phyloP scores from a whole-genome alignment of 306 rosid species.

The Fagus crenata region DNA sequence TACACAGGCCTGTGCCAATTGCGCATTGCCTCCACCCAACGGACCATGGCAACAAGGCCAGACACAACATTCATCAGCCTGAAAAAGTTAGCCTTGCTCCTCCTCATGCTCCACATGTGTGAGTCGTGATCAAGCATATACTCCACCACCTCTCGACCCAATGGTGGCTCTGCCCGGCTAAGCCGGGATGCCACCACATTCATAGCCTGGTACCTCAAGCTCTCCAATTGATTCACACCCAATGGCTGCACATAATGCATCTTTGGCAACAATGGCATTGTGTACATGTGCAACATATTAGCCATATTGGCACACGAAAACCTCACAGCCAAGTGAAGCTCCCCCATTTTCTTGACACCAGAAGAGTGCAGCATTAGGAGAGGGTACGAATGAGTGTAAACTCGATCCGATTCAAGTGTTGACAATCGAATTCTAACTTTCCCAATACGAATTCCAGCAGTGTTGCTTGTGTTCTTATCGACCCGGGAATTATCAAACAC shows the following conservation, averaged over 20 bases:
- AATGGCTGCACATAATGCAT: constrained; percentile 56
- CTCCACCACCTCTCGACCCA: constrained; percentile 61
- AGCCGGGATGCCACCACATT: constrained; percentile 48
- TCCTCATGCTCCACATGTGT: constrained; percentile 57
- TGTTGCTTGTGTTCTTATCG: constrained; percentile 36
- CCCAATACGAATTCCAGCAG: constrained; percentile 41
- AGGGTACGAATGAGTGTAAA: constrained; percentile 62
- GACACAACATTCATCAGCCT: constrained; percentile 53
- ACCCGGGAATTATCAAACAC: constrained; percentile 57
- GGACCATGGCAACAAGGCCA: constrained; percentile 39
- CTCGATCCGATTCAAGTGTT: constrained; percentile 54
- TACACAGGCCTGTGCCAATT: constrained; percentile 51
- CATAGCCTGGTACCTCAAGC: constrained; percentile 54
- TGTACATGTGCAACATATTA: constrained; percentile 52
- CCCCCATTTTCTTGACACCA: constrained; percentile 69
- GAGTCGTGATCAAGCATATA: constrained; percentile 65
- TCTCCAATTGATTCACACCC: constrained; percentile 54
- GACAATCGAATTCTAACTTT: constrained; percentile 59
- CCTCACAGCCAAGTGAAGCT: constrained; percentile 60
- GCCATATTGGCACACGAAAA: constrained; percentile 53
- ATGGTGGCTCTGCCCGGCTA: constrained; percentile 52
- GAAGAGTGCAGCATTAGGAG: constrained; percentile 53
- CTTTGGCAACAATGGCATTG: constrained; percentile 56
- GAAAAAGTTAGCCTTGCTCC: constrained; percentile 61
- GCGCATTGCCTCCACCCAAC: constrained; percentile 44